Base-by-base conservation (phyloP, 805 yeast species). In the Zygosaccharomyces siamensis region DNA sequence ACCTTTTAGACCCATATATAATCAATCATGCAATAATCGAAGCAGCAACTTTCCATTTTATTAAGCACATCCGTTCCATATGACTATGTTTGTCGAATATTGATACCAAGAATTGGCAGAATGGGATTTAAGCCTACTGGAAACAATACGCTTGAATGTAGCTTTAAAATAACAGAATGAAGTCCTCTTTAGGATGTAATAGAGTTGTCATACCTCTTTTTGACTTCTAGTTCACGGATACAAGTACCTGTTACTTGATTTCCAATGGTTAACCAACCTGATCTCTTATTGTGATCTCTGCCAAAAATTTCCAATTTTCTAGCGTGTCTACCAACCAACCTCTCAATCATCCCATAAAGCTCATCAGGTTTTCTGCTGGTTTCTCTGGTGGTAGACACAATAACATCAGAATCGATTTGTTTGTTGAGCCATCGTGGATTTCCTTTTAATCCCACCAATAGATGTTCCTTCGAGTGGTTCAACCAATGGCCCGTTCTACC, bases 401-500 rank as follows among this genome's bases (percentile, higher is more conserved):
- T 74, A 5, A 84, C 69, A 61, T 90, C 96, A 3, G 83, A 72
- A 63, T 90, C 97, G 14, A 86, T 65, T 27, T 78, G 73, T 46
- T 73, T 70, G 48, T 77, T 78, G 24, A 89, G 59, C 95, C 96
- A 88, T 31, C 66, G 59, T 0, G 95, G 89, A 36, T 78, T 63
- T 0, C 97, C 97, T 60, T 90, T 90, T 23, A 85, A 60, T 28
- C 97, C 98, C 7, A 92, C 86, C 4, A 90, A 67, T 39, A 89
- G 71, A 63, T 90, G 97, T 65, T 90, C 98, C 59, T 90, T 90
- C 0, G 96, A 86, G 67, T 90, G 98, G 62, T 90, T 90, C 46
- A 90, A 73, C 98, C 98, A 90, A 64, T 90, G 98, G 0, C 98
- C 98, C 0, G 98, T 90, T 54, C 97, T 72, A 1, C 98, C 98